These are phyloP conservation scores for Alternaria sp. DNA, from an alignment of 2,329 filamentous ascomycete species.

Conservation along the genomic window DNA sequence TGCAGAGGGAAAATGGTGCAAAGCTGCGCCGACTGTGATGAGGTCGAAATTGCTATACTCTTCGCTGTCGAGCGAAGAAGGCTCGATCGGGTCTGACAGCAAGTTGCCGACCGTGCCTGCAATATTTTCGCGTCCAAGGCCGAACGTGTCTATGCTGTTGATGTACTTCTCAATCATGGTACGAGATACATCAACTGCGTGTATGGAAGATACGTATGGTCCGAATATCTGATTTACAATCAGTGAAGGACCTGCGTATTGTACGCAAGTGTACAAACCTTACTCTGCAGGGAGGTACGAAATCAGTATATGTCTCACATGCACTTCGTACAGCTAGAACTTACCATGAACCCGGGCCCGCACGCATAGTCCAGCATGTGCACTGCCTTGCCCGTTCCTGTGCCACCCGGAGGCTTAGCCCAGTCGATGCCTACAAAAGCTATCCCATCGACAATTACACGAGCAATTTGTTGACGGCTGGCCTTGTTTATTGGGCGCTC, in stretches of 20 bases:
- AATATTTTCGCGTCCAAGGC: not conserved
- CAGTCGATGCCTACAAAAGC: not conserved
- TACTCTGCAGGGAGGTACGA: not conserved
- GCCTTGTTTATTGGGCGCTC: slow-evolving; percentile 11
- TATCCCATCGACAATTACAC: not conserved
- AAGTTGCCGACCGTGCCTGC: not conserved
- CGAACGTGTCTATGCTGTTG: not conserved
- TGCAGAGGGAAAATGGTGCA: not conserved
- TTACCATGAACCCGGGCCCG: slow-evolving; percentile 7
- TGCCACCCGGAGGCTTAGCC: not conserved
- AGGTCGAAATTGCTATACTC: not conserved
- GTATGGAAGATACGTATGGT: slow-evolving; percentile 8
- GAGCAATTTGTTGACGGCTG: not conserved
- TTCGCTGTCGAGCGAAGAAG: not conserved
- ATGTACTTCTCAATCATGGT: slow-evolving; percentile 11
- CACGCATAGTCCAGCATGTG: slow-evolving; percentile 16
- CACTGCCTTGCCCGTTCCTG: not conserved
- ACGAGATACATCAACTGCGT: slow-evolving; percentile 9
- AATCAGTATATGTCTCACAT: not conserved
- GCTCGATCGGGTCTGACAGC: not conserved
- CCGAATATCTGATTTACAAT: slow-evolving; percentile 4
- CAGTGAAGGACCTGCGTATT: not conserved
- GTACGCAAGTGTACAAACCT: not conserved
- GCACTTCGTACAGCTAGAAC: not conserved
- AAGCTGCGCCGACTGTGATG: not conserved